phyloP scores from a whole-genome alignment of 177 flowering plant species.

The Tripterygium wilfordii region DNA sequence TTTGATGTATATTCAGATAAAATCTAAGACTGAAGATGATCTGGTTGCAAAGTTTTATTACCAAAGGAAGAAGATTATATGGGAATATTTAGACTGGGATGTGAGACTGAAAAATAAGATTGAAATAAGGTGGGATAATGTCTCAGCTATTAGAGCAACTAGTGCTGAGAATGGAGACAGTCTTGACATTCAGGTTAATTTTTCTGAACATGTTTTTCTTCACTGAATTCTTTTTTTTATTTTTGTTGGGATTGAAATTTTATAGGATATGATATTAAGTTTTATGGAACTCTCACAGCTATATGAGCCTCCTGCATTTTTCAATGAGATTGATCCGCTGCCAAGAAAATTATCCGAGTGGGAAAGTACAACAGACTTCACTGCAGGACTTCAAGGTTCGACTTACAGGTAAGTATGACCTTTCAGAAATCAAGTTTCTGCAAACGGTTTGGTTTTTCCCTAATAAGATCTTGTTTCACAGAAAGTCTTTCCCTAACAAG shows the following conservation, averaged over 20 bases:
- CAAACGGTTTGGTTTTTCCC: too few relatives aligned
- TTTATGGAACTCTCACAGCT: conserved; percentile 47
- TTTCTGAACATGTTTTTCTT: too few relatives aligned
- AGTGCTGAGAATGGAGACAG: conserved; percentile 17
- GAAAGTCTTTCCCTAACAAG: too few relatives aligned
- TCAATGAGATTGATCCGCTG: conserved; percentile 36
- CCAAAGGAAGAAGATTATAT: conserved; percentile 49
- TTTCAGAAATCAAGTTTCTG: too few relatives aligned
- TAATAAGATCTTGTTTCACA: too few relatives aligned
- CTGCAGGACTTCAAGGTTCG: conserved; percentile 49
- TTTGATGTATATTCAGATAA: conserved; percentile 21
- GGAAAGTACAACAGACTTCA: conserved; percentile 37
- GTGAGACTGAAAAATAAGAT: conserved; percentile 42
- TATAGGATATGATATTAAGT: not conserved
- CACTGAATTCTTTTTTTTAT: not conserved
- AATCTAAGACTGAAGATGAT: conserved; percentile 31
- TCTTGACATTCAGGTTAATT: conserved; percentile 42
- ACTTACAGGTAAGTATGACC: conserved; percentile 28
- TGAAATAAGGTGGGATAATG: conserved; percentile 47
- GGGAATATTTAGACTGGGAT: conserved; percentile 57
- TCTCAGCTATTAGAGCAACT: conserved; percentile 25
- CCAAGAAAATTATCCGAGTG: conserved; percentile 57
- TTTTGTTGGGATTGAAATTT: not conserved
- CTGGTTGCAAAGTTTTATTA: conserved; percentile 50
- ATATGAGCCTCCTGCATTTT: conserved; percentile 33